Evolutionary conservation across 2,329 filamentous ascomycete species (phyloP), one percentile per base, ranked within the genome.

Genomic region (Apiospora hydei): DNA sequence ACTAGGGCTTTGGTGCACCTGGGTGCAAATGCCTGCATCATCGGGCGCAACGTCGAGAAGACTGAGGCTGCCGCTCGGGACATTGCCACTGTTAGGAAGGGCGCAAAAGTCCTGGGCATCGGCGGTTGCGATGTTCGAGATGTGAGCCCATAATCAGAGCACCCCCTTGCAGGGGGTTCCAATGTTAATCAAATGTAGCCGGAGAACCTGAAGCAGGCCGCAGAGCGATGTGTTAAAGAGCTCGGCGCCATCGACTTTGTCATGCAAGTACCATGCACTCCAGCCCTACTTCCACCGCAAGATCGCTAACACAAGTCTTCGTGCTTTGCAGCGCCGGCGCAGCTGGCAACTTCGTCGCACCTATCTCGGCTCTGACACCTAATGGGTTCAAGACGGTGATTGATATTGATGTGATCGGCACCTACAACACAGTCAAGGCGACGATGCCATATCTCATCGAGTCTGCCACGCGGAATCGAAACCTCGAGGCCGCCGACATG

Each of bases 331-430:
- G 93, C 80, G 96, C 96, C 26, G 96, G 96, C 69, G 96, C 96
- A 18, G 96, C 96, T 24, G 96, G 96, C 72, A 99, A 99, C 83
- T 99, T 98, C 82, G 88, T 99, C 30, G 93, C 94, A 0, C 93
- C 96, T 5, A 92, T 98, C 73, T 89, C 92, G 53, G 92, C 92
- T 74, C 89, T 98, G 69, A 94, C 91, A 53, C 84, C 93, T 72
- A 98, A 98, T 80, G 96, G 94, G 4, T 97, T 99, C 90, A 97
- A 95, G 82, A 88, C 94, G 0, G 96, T 99, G 75, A 96, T 98
- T 78, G 96, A 98, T 74, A 99, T 99, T 79, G 96, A 98, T 81
- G 92, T 98, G 3, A 83, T 98, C 47, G 96, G 96, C 44, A 97
- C 94, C 21, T 99, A 93, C 85, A 97, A 98, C 85, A 98, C 95